Conservation (phyloP, 2,329 filamentous ascomycete genomes). For the Neofusicoccum laricinum region DNA sequence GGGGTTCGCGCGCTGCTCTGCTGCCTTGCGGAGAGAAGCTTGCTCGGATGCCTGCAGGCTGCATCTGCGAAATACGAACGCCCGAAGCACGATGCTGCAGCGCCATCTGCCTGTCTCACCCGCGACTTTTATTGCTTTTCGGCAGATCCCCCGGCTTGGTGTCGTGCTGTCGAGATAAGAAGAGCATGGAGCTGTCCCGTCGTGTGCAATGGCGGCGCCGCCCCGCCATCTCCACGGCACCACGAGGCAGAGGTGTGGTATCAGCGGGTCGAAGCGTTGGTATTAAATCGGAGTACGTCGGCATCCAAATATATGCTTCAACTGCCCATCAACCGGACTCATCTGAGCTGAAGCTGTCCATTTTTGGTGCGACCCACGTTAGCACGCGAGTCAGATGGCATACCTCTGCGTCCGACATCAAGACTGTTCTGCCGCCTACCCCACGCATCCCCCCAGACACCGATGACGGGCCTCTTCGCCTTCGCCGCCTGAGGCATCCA, state of each 20-base stretch:
- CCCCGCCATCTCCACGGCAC: background rate
- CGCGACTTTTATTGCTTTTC: background rate
- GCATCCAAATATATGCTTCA: too few species aligned
- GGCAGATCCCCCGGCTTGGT: background rate
- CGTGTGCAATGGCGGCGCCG: background rate
- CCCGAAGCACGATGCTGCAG: background rate
- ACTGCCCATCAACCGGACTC: too few species aligned
- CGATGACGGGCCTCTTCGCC: too few species aligned
- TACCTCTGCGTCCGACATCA: background rate
- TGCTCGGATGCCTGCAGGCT: background rate
- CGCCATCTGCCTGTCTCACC: background rate
- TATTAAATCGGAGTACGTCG: too few species aligned
- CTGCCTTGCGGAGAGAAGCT: background rate
- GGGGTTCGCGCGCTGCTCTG: too few species aligned
- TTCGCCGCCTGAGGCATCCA: background rate
- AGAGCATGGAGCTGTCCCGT: background rate
- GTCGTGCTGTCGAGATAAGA: background rate
- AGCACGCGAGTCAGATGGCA: background rate
- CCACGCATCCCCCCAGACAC: too few species aligned
- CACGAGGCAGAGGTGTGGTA: background rate
- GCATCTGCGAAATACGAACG: background rate
- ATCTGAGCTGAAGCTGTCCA: too few species aligned
- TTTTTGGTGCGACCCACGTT: too few species aligned
- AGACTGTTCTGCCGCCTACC: background rate
- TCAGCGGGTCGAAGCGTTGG: too few species aligned